Base-by-base conservation (phyloP, 2,329 filamentous ascomycete species). In the Penicillium sp. region DNA sequence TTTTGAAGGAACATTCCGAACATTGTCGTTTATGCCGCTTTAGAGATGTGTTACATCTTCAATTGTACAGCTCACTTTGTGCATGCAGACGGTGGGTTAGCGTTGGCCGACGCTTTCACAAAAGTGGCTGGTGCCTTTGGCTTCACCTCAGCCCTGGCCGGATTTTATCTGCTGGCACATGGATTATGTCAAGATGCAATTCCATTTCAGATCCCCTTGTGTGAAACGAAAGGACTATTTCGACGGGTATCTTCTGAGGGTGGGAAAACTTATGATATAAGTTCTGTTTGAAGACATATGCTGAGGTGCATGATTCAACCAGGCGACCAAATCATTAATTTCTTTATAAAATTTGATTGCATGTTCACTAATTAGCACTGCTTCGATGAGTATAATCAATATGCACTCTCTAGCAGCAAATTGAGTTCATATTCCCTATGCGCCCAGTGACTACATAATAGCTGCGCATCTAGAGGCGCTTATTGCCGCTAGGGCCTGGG, bases 131-230 rank as follows among this genome's bases (percentile, higher is more conserved):
- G 55, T 18, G 52, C 52, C 7, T 57, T 57, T 33, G 52, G 35
- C 7, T 55, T 55, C 31, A 20, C 50, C 14, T 37, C 55, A 1
- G 49, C 52, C 7, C 15, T 55, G 12, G 26, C 44, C 6, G 55
- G 52, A n/a, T 57, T 45, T n/a, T 57, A 57, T 41, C 22, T 22
- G 3, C 52, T 57, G 29, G 7, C 37, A 15, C 52, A 57, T 18
- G 40, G 48, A 15, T 15, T 57, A n/a, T 57, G 55, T 20, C n/a
- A 57, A 44, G 55, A 57, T 3, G 35, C 55, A 4, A 25, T 57
- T 5, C 55, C 49, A 6, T 45, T 57, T 40, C 31, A 35, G 15
- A 35, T 35, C 1, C 31, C 31, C 15, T n/a, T 35, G 31, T 18
- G 31, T n/a, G 31, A n/a, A 18, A 35, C 31, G 6, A 15, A 4